These are phyloP conservation scores for Exophiala mesophila DNA, from an alignment of 2,329 filamentous ascomycete genomes.

Conservation along the genomic window DNA sequence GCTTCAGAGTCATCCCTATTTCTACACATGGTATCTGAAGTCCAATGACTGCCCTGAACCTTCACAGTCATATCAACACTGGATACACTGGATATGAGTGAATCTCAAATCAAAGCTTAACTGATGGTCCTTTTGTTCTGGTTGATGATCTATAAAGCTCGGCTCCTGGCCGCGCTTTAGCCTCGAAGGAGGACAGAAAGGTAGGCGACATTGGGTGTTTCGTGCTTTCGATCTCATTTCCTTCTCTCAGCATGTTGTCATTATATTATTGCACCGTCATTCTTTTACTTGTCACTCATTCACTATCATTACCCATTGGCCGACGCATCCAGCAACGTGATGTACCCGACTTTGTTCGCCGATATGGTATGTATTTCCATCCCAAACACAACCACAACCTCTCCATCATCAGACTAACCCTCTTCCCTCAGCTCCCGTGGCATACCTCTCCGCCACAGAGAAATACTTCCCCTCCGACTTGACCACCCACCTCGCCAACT, in stretches of 20 bases:
- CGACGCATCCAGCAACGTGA: constrained; percentile 10
- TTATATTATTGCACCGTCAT: background rate
- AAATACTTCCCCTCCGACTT: constrained; percentile 49
- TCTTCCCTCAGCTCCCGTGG: constrained; percentile 45
- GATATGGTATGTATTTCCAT: constrained; percentile 20
- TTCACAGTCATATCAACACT: too few species aligned
- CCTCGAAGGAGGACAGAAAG: background rate
- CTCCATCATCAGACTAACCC: too few species aligned
- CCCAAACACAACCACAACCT: too few species aligned
- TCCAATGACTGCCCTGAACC: too few species aligned
- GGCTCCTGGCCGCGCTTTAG: too few species aligned
- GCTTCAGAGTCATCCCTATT: too few species aligned
- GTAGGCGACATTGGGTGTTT: background rate
- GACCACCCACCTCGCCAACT: constrained; percentile 43
- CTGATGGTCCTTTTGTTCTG: too few species aligned
- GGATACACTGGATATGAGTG: too few species aligned
- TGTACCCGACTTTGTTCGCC: constrained; percentile 16
- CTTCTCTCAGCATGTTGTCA: background rate
- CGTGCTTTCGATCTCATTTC: background rate
- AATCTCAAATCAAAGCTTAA: too few species aligned
- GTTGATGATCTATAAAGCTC: too few species aligned
- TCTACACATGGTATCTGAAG: too few species aligned
- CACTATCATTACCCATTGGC: constrained; percentile 5
- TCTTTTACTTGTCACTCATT: background rate
- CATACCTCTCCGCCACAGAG: constrained; percentile 48